Conservation (phyloP, 805 yeast species). For the Candida schatavii region DNA sequence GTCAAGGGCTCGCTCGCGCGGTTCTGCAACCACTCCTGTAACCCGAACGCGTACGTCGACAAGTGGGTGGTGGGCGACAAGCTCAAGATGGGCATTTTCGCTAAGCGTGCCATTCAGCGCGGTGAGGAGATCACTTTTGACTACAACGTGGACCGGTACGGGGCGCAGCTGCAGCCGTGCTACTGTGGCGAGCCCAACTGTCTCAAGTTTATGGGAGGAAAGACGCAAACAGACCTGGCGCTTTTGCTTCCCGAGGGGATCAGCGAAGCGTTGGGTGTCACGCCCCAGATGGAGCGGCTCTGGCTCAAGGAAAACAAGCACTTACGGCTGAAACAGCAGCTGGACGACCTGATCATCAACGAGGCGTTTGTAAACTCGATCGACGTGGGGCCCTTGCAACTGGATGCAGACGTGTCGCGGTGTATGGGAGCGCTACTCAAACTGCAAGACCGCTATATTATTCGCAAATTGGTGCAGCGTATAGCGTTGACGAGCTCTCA, state of each 20-base stretch:
- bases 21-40: slow-evolving; percentile 92
- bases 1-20: slow-evolving; percentile 83
- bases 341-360: slow-evolving; percentile 57
- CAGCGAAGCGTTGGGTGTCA: slow-evolving; percentile 83
- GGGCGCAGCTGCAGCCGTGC: slow-evolving; percentile 91
- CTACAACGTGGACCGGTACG: slow-evolving; percentile 94
- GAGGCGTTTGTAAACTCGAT: slow-evolving; percentile 63
- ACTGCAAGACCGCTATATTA: slow-evolving; percentile 63
- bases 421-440: slow-evolving; percentile 82
- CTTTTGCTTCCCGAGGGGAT: slow-evolving; percentile 76
- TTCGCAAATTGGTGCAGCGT: slow-evolving; percentile 65
- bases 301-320: slow-evolving; percentile 65
- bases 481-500: slow-evolving; percentile 52
- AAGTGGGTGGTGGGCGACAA: slow-evolving; percentile 96
- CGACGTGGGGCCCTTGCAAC: slow-evolving; percentile 46
- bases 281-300: slow-evolving; percentile 61
- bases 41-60: slow-evolving; percentile 91
- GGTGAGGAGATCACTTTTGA: slow-evolving; percentile 94
- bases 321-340: slow-evolving; percentile 45
- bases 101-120: slow-evolving; percentile 61
- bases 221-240: slow-evolving; percentile 92
- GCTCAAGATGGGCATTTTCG: slow-evolving; percentile 91
- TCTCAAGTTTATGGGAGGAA: slow-evolving; percentile 92
- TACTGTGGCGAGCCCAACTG: slow-evolving; percentile 93
- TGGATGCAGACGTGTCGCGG: slow-evolving; percentile 62